Conservation (phyloP, 306 rosid genomes). For the Prunus armeniaca region DNA sequence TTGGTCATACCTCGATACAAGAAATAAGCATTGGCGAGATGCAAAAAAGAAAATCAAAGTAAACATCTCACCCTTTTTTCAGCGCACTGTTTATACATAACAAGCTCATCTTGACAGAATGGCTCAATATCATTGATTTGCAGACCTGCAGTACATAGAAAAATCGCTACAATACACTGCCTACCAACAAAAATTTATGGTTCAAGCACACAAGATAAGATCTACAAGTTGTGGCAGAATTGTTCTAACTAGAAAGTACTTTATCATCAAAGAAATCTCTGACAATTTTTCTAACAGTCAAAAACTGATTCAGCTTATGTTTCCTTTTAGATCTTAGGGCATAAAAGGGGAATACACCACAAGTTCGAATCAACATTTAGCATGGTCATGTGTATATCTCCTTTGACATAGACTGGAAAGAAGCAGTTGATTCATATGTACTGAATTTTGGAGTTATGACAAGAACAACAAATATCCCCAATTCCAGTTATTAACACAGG, state of each 20-base stretch:
- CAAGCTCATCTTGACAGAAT: slow-evolving; percentile 94
- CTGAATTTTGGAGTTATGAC: not conserved
- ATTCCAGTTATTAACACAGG: not conserved
- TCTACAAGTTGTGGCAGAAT: not conserved
- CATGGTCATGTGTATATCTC: not conserved
- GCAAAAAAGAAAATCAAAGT: slow-evolving; percentile 1
- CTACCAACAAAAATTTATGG: not conserved
- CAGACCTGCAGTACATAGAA: slow-evolving; percentile 51
- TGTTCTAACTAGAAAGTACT: not conserved
- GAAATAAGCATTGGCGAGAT: slow-evolving; percentile 16
- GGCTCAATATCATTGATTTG: slow-evolving; percentile 96
- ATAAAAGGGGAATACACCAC: not conserved
- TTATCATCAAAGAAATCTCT: not conserved
- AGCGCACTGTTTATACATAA: slow-evolving; percentile 68
- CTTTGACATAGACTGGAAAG: not conserved
- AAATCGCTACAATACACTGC: not conserved
- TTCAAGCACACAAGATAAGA: slow-evolving; percentile 10
- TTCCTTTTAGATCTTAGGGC: not conserved
- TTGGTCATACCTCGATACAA: not conserved
- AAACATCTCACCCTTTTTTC: slow-evolving; percentile 71
- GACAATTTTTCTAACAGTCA: not conserved
- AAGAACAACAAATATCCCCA: not conserved
- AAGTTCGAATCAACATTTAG: not conserved
- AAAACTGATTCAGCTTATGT: not conserved
- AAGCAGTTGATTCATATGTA: not conserved